These are phyloP conservation scores for Yamadazyma pseudoaaseri DNA, from an alignment of 1,139 yeast genomes.

Conservation along the genomic window DNA sequence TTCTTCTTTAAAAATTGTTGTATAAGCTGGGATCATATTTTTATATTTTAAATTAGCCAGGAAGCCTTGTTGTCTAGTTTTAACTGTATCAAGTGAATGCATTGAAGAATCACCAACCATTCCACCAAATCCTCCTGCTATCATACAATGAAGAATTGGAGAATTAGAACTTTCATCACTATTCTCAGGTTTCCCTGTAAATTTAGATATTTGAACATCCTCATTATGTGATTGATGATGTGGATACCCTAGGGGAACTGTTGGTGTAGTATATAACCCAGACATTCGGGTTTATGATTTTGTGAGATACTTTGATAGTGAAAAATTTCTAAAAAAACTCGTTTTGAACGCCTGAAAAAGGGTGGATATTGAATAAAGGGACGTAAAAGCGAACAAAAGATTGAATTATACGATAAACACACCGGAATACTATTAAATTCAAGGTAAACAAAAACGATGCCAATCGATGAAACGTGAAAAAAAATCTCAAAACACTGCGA, in stretches of 20 bases:
- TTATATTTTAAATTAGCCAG: constrained; percentile 65
- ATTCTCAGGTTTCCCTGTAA: constrained; percentile 1
- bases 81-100: constrained; percentile 96
- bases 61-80: constrained; percentile 95
- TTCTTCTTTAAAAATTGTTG: constrained; percentile 73
- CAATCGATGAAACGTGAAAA: too few relatives aligned
- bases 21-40: constrained; percentile 66
- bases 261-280: constrained; percentile 36
- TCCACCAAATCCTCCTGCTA: constrained; percentile 96
- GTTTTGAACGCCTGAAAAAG: too few relatives aligned
- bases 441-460: too few relatives aligned
- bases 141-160: constrained; percentile 61
- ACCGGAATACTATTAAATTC: too few relatives aligned
- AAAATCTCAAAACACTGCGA: too few relatives aligned
- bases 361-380: too few relatives aligned
- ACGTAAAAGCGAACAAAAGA: too few relatives aligned
- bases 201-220: constrained; percentile 1
- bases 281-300: constrained; percentile 14
- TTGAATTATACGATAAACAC: too few relatives aligned
- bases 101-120: constrained; percentile 87
- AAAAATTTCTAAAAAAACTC: too few relatives aligned
- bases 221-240: constrained; percentile 20
- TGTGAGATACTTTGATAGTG: neutral
- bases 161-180: constrained; percentile 16
- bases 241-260: constrained; percentile 43